Conservation (phyloP, 1,284 basidiomycete species). For the Trichosporon coremiiforme region DNA sequence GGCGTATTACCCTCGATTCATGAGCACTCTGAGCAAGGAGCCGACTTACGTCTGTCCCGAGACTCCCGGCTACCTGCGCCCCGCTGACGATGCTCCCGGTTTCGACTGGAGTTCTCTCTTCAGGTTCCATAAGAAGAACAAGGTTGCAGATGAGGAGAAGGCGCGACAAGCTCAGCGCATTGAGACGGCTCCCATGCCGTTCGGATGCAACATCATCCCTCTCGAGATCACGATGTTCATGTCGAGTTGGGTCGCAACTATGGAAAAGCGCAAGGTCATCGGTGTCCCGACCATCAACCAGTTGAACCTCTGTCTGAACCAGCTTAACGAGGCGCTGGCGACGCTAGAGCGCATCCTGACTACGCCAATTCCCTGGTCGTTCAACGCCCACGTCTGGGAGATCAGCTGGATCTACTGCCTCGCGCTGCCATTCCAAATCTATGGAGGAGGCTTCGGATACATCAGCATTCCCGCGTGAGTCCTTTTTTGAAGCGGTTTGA, state of each 20-base stretch:
- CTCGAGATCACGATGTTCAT: constrained; percentile 73
- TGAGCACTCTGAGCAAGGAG: constrained; percentile 22
- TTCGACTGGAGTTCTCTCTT: constrained; percentile 68
- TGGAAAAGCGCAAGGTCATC: constrained; percentile 64
- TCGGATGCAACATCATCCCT: constrained; percentile 53
- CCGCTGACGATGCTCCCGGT: constrained; percentile 65
- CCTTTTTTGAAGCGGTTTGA: background rate
- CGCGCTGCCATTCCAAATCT: constrained; percentile 68
- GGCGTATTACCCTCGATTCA: background rate
- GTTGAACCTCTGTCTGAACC: constrained; percentile 62
- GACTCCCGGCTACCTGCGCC: constrained; percentile 50
- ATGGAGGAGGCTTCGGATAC: constrained; percentile 62
- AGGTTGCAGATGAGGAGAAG: constrained; percentile 1
- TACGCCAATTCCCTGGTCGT: constrained; percentile 78
- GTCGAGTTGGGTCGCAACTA: constrained; percentile 66
- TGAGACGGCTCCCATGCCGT: background rate
- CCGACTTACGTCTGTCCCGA: constrained; percentile 59
- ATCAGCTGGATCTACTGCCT: constrained; percentile 53
- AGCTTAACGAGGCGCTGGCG: constrained; percentile 68
- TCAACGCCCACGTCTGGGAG: constrained; percentile 57
- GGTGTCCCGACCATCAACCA: constrained; percentile 68
- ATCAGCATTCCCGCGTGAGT: constrained; percentile 64
- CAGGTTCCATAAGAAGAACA: constrained; percentile 51
- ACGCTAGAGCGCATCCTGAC: constrained; percentile 74
- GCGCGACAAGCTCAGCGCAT: background rate